These are phyloP conservation scores for Phytophthora vignae DNA, from an alignment of 352 stramenopile species.

Conservation along the genomic window DNA sequence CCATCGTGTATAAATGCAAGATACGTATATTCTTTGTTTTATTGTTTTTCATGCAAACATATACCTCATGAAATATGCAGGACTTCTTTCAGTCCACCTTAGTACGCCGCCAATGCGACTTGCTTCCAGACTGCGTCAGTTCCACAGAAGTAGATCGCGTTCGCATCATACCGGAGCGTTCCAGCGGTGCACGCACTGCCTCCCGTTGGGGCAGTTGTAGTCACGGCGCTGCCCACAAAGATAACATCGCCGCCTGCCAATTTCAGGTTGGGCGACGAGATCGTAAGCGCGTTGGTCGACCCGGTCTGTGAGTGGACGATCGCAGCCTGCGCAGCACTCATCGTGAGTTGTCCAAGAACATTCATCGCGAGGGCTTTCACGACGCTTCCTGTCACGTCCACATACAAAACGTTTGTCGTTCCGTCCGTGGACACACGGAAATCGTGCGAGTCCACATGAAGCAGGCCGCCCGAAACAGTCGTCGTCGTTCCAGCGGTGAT, in stretches of 20 bases:
- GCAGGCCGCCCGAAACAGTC: slow-evolving; percentile 46
- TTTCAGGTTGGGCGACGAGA: slow-evolving; percentile 50
- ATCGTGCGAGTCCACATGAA: slow-evolving; percentile 60
- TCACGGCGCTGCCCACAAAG: slow-evolving; percentile 33
- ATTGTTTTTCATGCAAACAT: slow-evolving; percentile 5
- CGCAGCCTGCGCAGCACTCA: slow-evolving; percentile 36
- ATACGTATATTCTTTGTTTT: slow-evolving; percentile 10
- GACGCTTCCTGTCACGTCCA: slow-evolving; percentile 31
- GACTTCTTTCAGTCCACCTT: not conserved
- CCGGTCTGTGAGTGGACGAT: slow-evolving; percentile 41
- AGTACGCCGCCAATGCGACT: slow-evolving; percentile 14
- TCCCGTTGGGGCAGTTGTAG: slow-evolving; percentile 23
- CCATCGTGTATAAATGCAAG: slow-evolving; percentile 15
- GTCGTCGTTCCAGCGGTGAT: slow-evolving; percentile 52
- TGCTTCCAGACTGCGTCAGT: slow-evolving; percentile 29
- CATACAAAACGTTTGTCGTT: slow-evolving; percentile 41
- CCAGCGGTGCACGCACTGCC: slow-evolving; percentile 30
- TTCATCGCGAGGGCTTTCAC: slow-evolving; percentile 35
- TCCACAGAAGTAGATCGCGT: slow-evolving; percentile 48
- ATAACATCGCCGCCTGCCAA: slow-evolving; percentile 40
- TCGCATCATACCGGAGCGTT: slow-evolving; percentile 42
- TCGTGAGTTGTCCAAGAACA: slow-evolving; percentile 36
- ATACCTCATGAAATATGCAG: slow-evolving; percentile 3
- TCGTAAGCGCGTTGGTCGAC: slow-evolving; percentile 39
- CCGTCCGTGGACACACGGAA: slow-evolving; percentile 45